Conservation (phyloP, 2,329 filamentous ascomycete species). For the Cryphonectria naterciae region DNA sequence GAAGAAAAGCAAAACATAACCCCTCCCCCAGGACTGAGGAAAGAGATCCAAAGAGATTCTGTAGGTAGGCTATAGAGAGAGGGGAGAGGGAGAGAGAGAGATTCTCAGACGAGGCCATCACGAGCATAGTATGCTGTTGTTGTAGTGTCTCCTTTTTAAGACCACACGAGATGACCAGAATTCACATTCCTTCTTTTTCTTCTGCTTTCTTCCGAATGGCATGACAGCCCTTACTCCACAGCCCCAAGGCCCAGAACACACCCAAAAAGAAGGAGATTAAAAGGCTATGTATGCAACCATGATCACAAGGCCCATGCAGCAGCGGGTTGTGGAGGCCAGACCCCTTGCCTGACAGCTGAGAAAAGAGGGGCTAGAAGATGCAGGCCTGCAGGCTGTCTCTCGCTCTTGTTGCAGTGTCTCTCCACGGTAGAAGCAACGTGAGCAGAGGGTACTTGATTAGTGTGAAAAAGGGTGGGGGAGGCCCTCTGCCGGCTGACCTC, state of each 20-base stretch:
- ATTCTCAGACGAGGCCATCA: background rate
- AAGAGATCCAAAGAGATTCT: background rate
- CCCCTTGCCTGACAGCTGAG: background rate
- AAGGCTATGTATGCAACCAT: background rate
- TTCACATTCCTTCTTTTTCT: background rate
- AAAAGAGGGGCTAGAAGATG: background rate
- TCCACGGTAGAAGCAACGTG: background rate
- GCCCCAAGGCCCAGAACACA: slow-evolving; percentile 4
- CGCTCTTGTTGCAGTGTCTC: background rate
- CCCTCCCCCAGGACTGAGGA: background rate
- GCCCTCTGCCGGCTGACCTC: background rate
- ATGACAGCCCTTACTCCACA: slow-evolving; percentile 1
- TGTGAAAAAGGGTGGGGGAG: background rate
- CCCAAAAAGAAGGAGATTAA: background rate
- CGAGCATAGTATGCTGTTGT: slow-evolving; percentile 4
- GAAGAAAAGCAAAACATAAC: background rate
- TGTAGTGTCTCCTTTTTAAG: too few species aligned
- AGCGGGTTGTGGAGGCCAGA: background rate
- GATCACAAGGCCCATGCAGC: slow-evolving; percentile 9
- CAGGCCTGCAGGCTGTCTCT: background rate
- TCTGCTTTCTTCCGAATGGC: background rate
- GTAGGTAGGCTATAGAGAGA: too few species aligned
- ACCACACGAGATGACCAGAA: background rate
- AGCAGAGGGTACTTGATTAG: background rate
- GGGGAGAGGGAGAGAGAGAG: too few species aligned